Percentiles rank a stretch among this genome's conserved stretches.
phyloP scores from a whole-genome alignment of 176 grass and related monocot species.

The Carex littledalei region DNA sequence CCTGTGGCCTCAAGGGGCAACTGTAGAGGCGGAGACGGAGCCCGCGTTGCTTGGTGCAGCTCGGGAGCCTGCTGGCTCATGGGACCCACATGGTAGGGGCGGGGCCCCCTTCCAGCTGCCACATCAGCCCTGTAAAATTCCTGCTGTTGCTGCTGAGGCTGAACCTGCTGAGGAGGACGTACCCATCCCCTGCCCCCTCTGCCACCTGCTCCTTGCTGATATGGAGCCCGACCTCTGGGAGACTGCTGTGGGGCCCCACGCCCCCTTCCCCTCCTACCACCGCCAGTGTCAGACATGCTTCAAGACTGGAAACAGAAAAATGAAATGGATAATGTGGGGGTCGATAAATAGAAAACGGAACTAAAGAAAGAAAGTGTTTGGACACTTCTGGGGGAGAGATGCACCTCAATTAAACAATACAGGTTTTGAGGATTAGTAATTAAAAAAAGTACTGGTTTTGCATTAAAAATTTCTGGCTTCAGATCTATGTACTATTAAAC shows the following conservation, averaged over 20 bases:
- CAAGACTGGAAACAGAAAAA: background rate
- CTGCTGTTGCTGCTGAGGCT: conserved; percentile 21
- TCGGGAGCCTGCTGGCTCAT: conserved; percentile 63
- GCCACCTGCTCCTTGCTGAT: conserved; percentile 15
- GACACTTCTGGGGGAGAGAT: background rate
- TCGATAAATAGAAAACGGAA: background rate
- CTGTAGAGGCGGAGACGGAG: conserved; percentile 36
- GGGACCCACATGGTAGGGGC: conserved; percentile 8
- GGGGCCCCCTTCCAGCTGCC: conserved; percentile 31
- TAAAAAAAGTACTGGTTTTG: background rate
- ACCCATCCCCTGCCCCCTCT: conserved; percentile 24
- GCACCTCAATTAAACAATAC: conserved; percentile 1
- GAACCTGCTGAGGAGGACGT: background rate
- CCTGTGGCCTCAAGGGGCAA: conserved; percentile 22
- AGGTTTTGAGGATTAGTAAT: background rate
- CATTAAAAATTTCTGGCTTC: background rate
- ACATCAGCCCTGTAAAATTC: conserved; percentile 10
- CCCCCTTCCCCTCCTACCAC: conserved; percentile 16
- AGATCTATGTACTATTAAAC: background rate
- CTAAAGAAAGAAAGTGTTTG: background rate
- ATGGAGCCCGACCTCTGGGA: background rate
- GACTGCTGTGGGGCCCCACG: background rate
- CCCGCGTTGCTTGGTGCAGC: conserved; percentile 95
- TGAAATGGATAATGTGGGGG: background rate
- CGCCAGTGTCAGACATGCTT: conserved; percentile 14